These are phyloP conservation scores for Lomentospora prolificans DNA, from an alignment of 2,329 filamentous ascomycete species.

Conservation along the genomic window DNA sequence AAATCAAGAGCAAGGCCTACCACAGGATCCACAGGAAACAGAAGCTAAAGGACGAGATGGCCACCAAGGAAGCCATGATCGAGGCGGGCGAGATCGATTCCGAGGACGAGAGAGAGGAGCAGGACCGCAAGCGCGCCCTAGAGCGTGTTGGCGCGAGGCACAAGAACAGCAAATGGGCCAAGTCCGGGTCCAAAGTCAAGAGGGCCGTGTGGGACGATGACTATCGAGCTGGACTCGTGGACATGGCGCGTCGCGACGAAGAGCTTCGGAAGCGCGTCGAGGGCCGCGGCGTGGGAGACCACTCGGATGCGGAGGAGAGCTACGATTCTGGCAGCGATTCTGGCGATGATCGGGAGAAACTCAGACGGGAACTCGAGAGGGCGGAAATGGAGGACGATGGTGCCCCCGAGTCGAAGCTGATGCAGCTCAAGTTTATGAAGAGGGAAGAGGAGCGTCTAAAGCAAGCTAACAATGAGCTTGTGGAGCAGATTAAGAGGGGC, in stretches of 20 bases:
- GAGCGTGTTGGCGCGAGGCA: conserved; percentile 81
- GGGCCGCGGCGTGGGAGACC: conserved; percentile 42
- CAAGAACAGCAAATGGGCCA: conserved; percentile 86
- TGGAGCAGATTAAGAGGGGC: conserved; percentile 60
- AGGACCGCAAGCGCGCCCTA: conserved; percentile 67
- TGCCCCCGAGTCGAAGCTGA: conserved; percentile 56
- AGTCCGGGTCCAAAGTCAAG: conserved; percentile 68
- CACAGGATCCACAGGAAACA: conserved; percentile 83
- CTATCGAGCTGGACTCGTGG: conserved; percentile 64
- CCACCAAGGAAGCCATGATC: conserved; percentile 39
- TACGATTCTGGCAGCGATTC: conserved; percentile 34
- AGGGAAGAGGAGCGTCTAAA: conserved; percentile 72
- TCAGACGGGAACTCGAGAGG: conserved; percentile 36
- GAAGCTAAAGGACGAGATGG: conserved; percentile 42
- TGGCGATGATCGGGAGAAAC: conserved; percentile 32
- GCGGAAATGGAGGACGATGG: conserved; percentile 34
- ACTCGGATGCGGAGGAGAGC: conserved; percentile 49
- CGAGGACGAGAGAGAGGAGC: conserved; percentile 52
- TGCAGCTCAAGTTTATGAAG: conserved; percentile 90
- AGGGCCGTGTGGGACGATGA: conserved; percentile 83
- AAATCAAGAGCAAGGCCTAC: conserved; percentile 97
- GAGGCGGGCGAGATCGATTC: conserved; percentile 53
- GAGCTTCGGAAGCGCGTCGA: conserved; percentile 73
- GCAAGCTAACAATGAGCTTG: conserved; percentile 69
- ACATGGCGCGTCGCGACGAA: conserved; percentile 74